These are phyloP conservation scores for Ogataea allantospora DNA, from an alignment of 805 yeast species.

Conservation along the genomic window DNA sequence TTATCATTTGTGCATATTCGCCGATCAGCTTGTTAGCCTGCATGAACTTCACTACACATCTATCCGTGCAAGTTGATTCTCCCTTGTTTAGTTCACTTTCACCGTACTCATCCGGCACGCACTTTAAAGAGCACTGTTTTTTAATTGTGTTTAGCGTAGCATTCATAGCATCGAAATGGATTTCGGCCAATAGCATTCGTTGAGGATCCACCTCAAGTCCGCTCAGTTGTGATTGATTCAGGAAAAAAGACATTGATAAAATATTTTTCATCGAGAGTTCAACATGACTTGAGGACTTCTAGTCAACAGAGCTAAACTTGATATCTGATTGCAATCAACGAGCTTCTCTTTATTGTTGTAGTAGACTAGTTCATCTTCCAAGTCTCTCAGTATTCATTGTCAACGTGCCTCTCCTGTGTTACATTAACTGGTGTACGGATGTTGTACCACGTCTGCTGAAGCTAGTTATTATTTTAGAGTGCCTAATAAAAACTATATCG, in stretches of 20 bases:
- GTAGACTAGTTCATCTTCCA: no score
- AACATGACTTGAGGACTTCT: no score
- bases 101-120: slow-evolving; percentile 82
- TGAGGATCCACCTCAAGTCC: slow-evolving; percentile 56
- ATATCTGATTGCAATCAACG: no score
- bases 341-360: no score
- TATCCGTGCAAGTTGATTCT: slow-evolving; percentile 75
- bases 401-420: background rate
- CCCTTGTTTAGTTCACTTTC: slow-evolving; percentile 86
- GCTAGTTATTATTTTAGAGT: no score
- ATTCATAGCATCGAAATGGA: slow-evolving; percentile 66
- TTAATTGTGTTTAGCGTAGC: slow-evolving; percentile 50
- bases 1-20: slow-evolving; percentile 41
- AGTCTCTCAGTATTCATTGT: no score
- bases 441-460: no score
- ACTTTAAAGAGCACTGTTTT: slow-evolving; percentile 65
- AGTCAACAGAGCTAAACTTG: no score
- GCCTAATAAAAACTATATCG: no score
- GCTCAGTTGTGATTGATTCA: slow-evolving; percentile 41
- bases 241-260: slow-evolving; percentile 60
- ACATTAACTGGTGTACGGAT: slow-evolving; percentile 3
- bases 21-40: slow-evolving; percentile 67
- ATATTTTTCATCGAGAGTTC: slow-evolving; percentile 6
- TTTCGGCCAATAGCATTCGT: slow-evolving; percentile 59
- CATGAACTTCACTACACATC: slow-evolving; percentile 85